These are phyloP conservation scores for Aspergillus spinulosporus DNA, from an alignment of 2,329 filamentous ascomycete genomes.

Conservation along the genomic window DNA sequence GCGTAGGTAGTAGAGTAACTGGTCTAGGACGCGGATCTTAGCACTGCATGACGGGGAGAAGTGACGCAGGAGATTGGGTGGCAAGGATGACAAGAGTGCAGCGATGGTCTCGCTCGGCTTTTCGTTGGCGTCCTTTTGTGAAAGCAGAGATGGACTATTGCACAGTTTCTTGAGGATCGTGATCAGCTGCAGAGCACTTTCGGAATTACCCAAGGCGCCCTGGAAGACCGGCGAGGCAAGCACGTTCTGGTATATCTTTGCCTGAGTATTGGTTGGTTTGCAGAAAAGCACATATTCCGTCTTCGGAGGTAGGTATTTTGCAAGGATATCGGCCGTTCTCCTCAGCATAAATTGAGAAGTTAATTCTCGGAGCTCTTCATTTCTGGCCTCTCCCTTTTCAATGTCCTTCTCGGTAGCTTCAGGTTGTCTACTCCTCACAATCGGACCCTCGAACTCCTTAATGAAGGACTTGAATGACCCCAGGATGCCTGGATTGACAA, in stretches of 20 bases:
- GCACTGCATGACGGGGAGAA: constrained; percentile 60
- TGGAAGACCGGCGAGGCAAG: constrained; percentile 66
- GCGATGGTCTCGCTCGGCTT: constrained; percentile 50
- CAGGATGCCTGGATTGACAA: constrained; percentile 66
- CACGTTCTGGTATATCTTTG: constrained; percentile 62
- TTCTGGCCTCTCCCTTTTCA: constrained; percentile 63
- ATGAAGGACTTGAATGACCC: constrained; percentile 64
- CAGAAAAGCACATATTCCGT: constrained; percentile 69
- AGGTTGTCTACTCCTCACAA: constrained; percentile 64
- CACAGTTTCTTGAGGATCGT: constrained; percentile 73
- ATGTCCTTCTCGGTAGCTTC: constrained; percentile 61
- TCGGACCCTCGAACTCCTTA: constrained; percentile 64
- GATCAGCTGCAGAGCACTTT: constrained; percentile 67
- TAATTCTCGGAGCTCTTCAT: constrained; percentile 60
- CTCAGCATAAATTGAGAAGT: constrained; percentile 67
- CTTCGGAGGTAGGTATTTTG: constrained; percentile 66
- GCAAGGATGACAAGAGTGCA: constrained; percentile 55
- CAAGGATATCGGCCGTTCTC: constrained; percentile 65
- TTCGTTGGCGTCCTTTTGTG: constrained; percentile 51
- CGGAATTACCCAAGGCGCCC: constrained; percentile 60
- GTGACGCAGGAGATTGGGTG: constrained; percentile 54
- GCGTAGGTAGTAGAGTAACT: constrained; percentile 62
- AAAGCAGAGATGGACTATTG: constrained; percentile 67
- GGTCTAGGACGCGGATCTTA: constrained; percentile 68
- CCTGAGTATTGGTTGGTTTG: constrained; percentile 61